These are phyloP conservation scores for Boletus sp. DNA, from an alignment of 1,284 basidiomycete species.

Conservation along the genomic window DNA sequence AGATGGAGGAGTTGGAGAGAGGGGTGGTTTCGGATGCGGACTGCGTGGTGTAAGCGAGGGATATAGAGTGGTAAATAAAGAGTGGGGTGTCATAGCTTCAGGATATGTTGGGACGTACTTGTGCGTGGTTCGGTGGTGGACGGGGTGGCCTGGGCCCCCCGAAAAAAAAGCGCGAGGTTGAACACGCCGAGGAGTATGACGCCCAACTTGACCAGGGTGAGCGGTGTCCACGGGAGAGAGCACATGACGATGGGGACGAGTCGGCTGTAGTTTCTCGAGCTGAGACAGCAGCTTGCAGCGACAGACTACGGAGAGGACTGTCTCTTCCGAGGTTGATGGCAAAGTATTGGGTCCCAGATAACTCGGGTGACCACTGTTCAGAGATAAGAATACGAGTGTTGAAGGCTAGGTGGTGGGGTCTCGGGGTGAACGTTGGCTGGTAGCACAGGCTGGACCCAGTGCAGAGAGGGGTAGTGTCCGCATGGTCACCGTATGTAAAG, in stretches of 20 bases:
- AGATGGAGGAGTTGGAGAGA: constrained; percentile 19
- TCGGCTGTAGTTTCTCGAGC: no score
- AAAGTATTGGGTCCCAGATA: no score
- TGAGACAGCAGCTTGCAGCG: no score
- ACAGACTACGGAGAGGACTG: no score
- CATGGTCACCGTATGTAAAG: background rate
- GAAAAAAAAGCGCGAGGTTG: constrained; percentile 15
- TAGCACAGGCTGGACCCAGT: background rate
- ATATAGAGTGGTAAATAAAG: background rate
- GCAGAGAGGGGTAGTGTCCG: no score
- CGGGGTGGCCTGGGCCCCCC: background rate
- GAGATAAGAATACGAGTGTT: no score
- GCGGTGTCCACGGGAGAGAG: background rate
- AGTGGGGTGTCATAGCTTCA: background rate
- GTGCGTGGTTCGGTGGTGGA: constrained; percentile 12
- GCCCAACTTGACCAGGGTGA: constrained; percentile 20
- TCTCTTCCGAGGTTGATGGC: no score
- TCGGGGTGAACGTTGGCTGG: background rate
- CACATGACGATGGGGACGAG: no score
- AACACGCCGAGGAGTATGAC: constrained; percentile 20
- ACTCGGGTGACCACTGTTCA: no score
- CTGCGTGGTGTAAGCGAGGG: constrained; percentile 2
- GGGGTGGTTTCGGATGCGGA: constrained; percentile 13
- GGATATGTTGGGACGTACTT: constrained; percentile 10
- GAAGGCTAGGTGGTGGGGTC: background rate